A percentile compares a stretch with the other conserved stretches of the same genome.
These are phyloP conservation scores for Tolypocladium sp. DNA, from an alignment of 2,329 filamentous ascomycete species.

Conservation along the genomic window DNA sequence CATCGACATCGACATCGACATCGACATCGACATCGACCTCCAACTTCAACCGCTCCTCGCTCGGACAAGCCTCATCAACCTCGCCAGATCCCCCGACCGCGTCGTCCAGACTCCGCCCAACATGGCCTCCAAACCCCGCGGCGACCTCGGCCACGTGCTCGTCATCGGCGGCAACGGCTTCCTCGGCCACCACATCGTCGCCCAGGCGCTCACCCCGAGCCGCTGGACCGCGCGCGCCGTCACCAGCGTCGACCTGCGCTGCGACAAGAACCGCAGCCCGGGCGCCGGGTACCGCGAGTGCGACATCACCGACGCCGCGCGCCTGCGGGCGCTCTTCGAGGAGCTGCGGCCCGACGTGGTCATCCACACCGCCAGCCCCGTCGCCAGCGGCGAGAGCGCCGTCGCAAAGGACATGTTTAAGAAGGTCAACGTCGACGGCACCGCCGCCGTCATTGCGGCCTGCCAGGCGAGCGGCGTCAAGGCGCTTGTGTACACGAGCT, in stretches of 20 bases:
- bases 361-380: constrained; percentile 79
- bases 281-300: constrained; percentile 59
- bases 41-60: not conserved
- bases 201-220: constrained; percentile 50
- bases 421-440: constrained; percentile 84
- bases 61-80: not conserved
- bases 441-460: constrained; percentile 65
- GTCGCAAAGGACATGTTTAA: constrained; percentile 55
- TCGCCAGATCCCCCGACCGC: too few species aligned
- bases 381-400: constrained; percentile 41
- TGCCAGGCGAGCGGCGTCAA: constrained; percentile 63
- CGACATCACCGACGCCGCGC: constrained; percentile 62
- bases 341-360: constrained; percentile 69
- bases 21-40: not conserved
- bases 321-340: constrained; percentile 54
- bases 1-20: not conserved
- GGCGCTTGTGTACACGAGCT: constrained; percentile 85
- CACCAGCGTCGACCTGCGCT: constrained; percentile 64
- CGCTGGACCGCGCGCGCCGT: constrained; percentile 42
- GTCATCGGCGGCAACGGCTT: constrained; percentile 81
- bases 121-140: constrained; percentile 15
- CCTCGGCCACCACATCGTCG: constrained; percentile 73
- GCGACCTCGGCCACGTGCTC: constrained; percentile 57
- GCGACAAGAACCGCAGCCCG: constrained; percentile 56
- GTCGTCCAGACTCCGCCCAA: too few species aligned